Evolutionary conservation across 1,139 yeast species (phyloP).

Genomic region (Blastobotrys petasosporus): DNA sequence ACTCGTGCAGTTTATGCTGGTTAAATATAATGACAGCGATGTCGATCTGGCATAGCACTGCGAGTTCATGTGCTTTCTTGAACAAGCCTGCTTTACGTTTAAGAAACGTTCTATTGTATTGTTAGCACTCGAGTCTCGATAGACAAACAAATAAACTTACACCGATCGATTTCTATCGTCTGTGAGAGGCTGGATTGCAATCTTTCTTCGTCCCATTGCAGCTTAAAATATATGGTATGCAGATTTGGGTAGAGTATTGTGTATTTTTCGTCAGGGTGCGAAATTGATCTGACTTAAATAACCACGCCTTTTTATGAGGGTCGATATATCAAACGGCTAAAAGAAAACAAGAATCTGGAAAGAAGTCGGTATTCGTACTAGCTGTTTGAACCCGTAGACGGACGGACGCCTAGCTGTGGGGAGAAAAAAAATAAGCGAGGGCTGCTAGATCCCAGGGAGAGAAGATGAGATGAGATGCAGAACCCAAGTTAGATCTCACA

Average conservation of each 20-base stretch:
- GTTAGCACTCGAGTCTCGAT: background rate
- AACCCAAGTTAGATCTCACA: background rate
- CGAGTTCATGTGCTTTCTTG: slow-evolving; percentile 92
- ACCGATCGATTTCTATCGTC: slow-evolving; percentile 77
- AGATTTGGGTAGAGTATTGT: background rate
- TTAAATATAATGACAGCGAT: slow-evolving; percentile 86
- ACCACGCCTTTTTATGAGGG: background rate
- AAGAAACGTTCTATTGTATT: slow-evolving; percentile 61
- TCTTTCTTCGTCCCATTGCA: slow-evolving; percentile 92
- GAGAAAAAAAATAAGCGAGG: background rate
- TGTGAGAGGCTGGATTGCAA: slow-evolving; percentile 82
- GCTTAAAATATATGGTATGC: background rate
- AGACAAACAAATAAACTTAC: slow-evolving; percentile 26
- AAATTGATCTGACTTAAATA: background rate
- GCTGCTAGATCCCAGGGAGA: background rate
- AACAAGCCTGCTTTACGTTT: slow-evolving; percentile 93
- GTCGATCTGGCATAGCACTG: slow-evolving; percentile 89
- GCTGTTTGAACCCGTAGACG: too few relatives aligned
- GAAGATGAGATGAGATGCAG: background rate
- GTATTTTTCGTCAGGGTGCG: background rate
- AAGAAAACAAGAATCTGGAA: background rate
- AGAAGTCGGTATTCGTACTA: too few relatives aligned
- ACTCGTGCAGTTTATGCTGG: slow-evolving; percentile 74
- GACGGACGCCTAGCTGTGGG: too few relatives aligned
- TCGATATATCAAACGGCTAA: background rate